Conservation (phyloP, 805 yeast genomes). For the Cyberlindnera maclurae region DNA sequence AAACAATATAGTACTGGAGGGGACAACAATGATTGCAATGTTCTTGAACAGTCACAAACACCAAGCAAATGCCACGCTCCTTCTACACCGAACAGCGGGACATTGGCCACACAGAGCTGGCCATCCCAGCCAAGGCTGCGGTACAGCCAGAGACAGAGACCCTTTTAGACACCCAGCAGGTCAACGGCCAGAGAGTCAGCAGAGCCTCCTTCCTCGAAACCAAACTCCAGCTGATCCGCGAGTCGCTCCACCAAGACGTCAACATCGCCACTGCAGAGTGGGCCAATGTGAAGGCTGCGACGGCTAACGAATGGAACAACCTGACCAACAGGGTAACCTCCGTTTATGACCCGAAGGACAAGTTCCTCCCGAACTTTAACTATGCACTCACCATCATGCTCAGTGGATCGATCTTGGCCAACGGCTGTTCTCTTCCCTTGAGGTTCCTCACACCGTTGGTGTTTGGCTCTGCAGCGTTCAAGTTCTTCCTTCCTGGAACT, state of each 20-base stretch:
- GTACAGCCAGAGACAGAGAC: neutral
- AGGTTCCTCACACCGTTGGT: slow-evolving; percentile 46
- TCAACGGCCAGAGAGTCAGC: slow-evolving; percentile 12
- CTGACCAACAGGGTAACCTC: slow-evolving; percentile 13
- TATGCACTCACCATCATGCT: slow-evolving; percentile 50
- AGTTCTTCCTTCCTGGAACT: slow-evolving; percentile 44
- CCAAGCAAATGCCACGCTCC: neutral
- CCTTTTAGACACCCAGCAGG: neutral
- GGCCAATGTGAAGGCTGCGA: slow-evolving; percentile 20
- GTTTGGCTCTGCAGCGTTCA: slow-evolving; percentile 41
- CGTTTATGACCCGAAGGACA: slow-evolving; percentile 22
- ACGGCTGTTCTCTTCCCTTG: slow-evolving; percentile 38
- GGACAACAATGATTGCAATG: too few species aligned
- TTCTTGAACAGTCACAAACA: too few species aligned
- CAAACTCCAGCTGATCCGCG: slow-evolving; percentile 14
- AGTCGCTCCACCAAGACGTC: slow-evolving; percentile 11
- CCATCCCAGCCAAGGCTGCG: neutral
- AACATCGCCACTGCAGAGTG: slow-evolving; percentile 19
- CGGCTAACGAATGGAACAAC: slow-evolving; percentile 19
- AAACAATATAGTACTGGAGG: too few species aligned
- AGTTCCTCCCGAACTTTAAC: slow-evolving; percentile 43
- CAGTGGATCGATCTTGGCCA: slow-evolving; percentile 48
- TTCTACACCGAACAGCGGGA: slow-evolving; percentile 1
- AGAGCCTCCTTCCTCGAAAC: slow-evolving; percentile 19
- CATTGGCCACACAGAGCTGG: neutral